Evolutionary conservation across 2,329 filamentous ascomycete genomes (phyloP).

Genomic region (Xylaria sp.): DNA sequence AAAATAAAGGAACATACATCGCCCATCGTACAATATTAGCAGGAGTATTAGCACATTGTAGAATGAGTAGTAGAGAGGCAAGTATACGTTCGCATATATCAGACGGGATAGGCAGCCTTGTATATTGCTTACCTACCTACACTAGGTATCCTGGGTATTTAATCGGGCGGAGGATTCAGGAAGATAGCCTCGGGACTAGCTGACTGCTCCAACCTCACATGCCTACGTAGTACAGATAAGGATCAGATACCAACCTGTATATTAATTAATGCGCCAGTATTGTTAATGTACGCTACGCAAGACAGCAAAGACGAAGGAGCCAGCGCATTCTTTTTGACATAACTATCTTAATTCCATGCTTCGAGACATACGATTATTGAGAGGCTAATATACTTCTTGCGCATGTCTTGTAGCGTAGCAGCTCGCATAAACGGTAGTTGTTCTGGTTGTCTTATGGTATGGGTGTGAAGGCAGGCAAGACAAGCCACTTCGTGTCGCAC

Average conservation of each 20-base stretch:
- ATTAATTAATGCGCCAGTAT: not conserved
- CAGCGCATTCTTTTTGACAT: slow-evolving; percentile 3
- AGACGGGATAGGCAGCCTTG: slow-evolving; percentile 12
- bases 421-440: slow-evolving; percentile 21
- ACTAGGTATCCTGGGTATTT: not conserved
- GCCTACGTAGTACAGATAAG: slow-evolving; percentile 21
- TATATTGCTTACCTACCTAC: slow-evolving; percentile 6
- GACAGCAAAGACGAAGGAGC: not conserved
- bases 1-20: not conserved
- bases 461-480: not conserved
- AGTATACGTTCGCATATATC: not conserved
- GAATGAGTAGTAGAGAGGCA: not conserved
- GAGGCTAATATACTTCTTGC: not conserved
- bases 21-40: not conserved
- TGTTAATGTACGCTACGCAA: slow-evolving; percentile 21
- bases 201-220: slow-evolving; percentile 7
- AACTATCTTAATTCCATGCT: not conserved
- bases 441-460: slow-evolving; percentile 14
- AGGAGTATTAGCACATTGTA: not conserved
- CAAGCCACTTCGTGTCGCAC: slow-evolving; percentile 25
- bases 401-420: not conserved
- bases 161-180: slow-evolving; percentile 18
- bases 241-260: slow-evolving; percentile 6
- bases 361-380: slow-evolving; percentile 4
- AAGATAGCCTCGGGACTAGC: slow-evolving; percentile 3